phyloP scores from a whole-genome alignment of 352 stramenopile species.

The Blastocystis sp. region DNA sequence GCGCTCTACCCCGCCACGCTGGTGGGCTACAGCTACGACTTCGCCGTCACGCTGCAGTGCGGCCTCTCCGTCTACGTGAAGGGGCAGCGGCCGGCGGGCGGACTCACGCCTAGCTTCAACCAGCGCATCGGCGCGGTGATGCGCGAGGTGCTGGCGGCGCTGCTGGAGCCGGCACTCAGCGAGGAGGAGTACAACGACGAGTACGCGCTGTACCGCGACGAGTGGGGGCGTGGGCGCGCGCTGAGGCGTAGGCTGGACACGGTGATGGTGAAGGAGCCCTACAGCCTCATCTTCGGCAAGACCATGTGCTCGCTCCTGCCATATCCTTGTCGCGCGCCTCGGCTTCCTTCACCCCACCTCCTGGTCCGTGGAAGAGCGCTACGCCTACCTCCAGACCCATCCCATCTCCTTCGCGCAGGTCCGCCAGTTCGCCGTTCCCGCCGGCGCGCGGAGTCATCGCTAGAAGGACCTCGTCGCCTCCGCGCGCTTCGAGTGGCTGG shows the following conservation, averaged over 20 bases:
- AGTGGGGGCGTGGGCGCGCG: not conserved
- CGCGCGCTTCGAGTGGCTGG: conserved; percentile 38
- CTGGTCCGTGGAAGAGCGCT: conserved; percentile 12
- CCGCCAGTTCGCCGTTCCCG: conserved; percentile 13
- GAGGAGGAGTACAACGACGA: conserved; percentile 40
- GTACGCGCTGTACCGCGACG: not conserved
- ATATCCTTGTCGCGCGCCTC: not conserved
- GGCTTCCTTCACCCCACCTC: not conserved
- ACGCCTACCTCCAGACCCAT: not conserved
- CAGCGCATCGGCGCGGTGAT: conserved; percentile 2
- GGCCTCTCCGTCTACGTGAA: conserved; percentile 16
- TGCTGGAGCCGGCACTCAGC: not conserved
- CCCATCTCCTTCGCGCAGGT: not conserved
- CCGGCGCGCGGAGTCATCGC: not conserved
- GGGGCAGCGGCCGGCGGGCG: not conserved
- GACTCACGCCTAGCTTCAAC: conserved; percentile 19
- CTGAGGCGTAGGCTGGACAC: not conserved
- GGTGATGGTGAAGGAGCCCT: conserved; percentile 17
- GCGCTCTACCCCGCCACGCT: conserved; percentile 45
- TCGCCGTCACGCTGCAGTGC: not conserved
- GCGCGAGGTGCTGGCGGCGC: not conserved
- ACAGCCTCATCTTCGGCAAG: conserved; percentile 13
- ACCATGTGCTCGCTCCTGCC: conserved; percentile 18
- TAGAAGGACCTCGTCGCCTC: conserved; percentile 27
- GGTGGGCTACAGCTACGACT: conserved; percentile 20